Conservation (phyloP, 2,329 filamentous ascomycete genomes). For the Coccinonectria pachysandricola region DNA sequence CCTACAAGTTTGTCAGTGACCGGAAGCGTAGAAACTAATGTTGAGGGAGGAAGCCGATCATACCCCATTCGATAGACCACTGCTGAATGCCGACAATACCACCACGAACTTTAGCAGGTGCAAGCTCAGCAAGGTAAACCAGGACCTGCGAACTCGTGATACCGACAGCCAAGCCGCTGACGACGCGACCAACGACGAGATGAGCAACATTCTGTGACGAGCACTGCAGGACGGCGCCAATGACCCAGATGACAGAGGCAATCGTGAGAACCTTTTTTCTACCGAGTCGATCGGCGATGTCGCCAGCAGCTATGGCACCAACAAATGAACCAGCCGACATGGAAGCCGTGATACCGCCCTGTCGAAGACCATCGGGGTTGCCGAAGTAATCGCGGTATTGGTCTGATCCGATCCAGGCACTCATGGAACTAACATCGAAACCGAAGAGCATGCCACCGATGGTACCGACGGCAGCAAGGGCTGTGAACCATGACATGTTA, state of each 20-base stretch:
- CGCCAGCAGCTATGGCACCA: conserved; percentile 34
- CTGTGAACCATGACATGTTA: too few relatives aligned
- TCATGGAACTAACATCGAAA: conserved; percentile 50
- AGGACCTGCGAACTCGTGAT: conserved; percentile 58
- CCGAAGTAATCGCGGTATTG: conserved; percentile 44
- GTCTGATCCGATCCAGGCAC: conserved; percentile 41
- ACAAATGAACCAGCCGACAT: conserved; percentile 39
- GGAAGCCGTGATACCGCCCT: conserved; percentile 40
- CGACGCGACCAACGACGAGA: conserved; percentile 43
- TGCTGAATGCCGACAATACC: conserved; percentile 63
- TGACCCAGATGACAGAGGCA: conserved; percentile 37
- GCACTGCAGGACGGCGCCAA: conserved; percentile 50
- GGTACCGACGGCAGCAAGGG: conserved; percentile 29
- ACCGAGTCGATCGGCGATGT: conserved; percentile 35
- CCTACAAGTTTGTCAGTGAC: conserved; percentile 33
- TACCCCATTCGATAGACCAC: conserved; percentile 57
- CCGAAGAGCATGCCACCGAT: conserved; percentile 37
- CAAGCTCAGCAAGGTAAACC: conserved; percentile 58
- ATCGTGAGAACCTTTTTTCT: conserved; percentile 36
- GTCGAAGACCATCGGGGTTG: conserved; percentile 31
- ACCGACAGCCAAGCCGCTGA: conserved; percentile 57
- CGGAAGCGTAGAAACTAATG: too few relatives aligned
- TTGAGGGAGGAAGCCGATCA: too few relatives aligned
- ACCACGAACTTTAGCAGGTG: conserved; percentile 46
- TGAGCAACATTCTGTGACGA: conserved; percentile 47